A percentile compares a stretch with the other conserved stretches of the same genome.
These are phyloP conservation scores for Yamadazyma kanchanaburiensis DNA, from an alignment of 1,139 yeast genomes.

Conservation along the genomic window DNA sequence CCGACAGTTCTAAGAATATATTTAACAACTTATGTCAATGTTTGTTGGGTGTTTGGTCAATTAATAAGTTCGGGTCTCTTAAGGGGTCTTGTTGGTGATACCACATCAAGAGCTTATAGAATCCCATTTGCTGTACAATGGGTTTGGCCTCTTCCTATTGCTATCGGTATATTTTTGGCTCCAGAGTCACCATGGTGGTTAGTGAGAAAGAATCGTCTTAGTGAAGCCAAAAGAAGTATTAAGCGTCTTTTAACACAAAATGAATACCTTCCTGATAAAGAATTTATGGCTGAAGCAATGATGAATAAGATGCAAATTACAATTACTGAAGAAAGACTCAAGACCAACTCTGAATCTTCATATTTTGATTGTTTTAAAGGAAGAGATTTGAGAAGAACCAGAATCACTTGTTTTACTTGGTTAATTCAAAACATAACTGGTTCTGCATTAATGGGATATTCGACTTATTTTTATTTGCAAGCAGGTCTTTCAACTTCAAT, in stretches of 20 bases:
- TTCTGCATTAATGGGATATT: conserved; percentile 48
- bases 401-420: conserved; percentile 47
- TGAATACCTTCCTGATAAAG: conserved; percentile 31
- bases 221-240: conserved; percentile 34
- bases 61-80: conserved; percentile 46
- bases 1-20: conserved; percentile 48
- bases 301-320: conserved; percentile 41
- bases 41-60: conserved; percentile 52
- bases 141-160: conserved; percentile 56
- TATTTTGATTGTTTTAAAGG: conserved; percentile 52
- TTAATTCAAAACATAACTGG: conserved; percentile 52
- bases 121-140: conserved; percentile 50
- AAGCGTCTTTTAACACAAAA: conserved; percentile 32
- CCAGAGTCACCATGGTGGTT: conserved; percentile 47
- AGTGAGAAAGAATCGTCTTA: conserved; percentile 30
- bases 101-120: conserved; percentile 29
- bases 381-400: conserved; percentile 51
- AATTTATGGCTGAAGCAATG: conserved; percentile 36
- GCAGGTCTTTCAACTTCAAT: conserved; percentile 45
- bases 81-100: conserved; percentile 29
- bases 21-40: conserved; percentile 45
- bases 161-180: conserved; percentile 33
- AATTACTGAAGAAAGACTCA: conserved; percentile 38
- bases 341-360: conserved; percentile 23
- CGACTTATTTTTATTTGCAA: conserved; percentile 52